These are phyloP conservation scores for Boechera divaricarpa DNA, from an alignment of 345 rosid genomes.

Conservation along the genomic window DNA sequence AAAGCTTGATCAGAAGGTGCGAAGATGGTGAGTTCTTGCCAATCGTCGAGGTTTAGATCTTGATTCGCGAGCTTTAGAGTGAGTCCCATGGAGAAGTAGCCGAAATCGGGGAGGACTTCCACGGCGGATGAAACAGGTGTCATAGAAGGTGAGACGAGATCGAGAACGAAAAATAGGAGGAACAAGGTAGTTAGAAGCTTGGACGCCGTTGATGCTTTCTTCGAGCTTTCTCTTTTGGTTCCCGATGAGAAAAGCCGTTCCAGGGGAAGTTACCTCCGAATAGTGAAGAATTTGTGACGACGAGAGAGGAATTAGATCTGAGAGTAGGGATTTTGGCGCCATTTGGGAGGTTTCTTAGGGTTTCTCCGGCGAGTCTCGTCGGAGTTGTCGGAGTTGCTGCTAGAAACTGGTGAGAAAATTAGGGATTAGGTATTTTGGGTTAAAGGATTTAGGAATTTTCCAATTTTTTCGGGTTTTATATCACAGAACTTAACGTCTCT, in stretches of 20 bases:
- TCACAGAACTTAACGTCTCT: no score
- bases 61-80: constrained; percentile 45
- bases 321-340: constrained; percentile 53
- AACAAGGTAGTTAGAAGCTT: constrained; percentile 28
- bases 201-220: constrained; percentile 42
- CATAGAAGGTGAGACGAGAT: constrained; percentile 30
- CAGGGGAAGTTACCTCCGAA: constrained; percentile 13
- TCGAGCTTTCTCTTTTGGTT: not conserved
- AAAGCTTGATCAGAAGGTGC: constrained; percentile 50
- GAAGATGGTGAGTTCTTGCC: constrained; percentile 48
- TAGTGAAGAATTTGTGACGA: constrained; percentile 34
- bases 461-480: no score
- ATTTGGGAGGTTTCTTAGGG: constrained; percentile 36
- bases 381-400: constrained; percentile 27
- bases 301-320: constrained; percentile 38
- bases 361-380: constrained; percentile 32
- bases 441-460: no score
- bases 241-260: constrained; percentile 20
- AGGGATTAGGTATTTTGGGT: no score
- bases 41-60: constrained; percentile 43
- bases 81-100: constrained; percentile 56
- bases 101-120: constrained; percentile 48
- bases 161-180: constrained; percentile 4
- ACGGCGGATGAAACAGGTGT: constrained; percentile 37
- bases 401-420: no score